These are phyloP conservation scores for Chalciporus chontae DNA, from an alignment of 768 basidiomycete species.

Conservation along the genomic window DNA sequence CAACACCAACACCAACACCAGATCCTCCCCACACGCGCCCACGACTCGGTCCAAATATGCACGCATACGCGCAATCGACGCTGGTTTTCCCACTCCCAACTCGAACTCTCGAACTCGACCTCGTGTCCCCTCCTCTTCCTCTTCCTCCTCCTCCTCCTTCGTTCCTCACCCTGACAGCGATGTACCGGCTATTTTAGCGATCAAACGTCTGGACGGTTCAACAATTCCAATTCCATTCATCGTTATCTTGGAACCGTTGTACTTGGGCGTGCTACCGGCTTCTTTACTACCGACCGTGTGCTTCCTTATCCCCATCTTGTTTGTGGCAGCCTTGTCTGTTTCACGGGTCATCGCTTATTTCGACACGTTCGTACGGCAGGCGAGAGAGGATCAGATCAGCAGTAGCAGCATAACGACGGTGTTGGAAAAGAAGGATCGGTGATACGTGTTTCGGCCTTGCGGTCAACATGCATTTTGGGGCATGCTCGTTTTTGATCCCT, in stretches of 20 bases:
- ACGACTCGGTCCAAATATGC: slow-evolving; percentile 49
- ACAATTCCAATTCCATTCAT: slow-evolving; percentile 45
- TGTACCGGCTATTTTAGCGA: slow-evolving; percentile 11
- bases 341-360: slow-evolving; percentile 19
- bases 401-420: not conserved
- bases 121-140: too few relatives aligned
- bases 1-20: not conserved
- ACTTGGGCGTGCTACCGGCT: slow-evolving; percentile 56
- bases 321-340: slow-evolving; percentile 19
- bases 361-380: slow-evolving; percentile 21
- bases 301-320: slow-evolving; percentile 28
- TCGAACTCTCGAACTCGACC: not conserved
- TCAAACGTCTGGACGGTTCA: slow-evolving; percentile 5
- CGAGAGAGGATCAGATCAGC: slow-evolving; percentile 19
- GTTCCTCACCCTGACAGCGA: slow-evolving; percentile 1
- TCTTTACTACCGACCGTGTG: slow-evolving; percentile 39
- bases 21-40: slow-evolving; percentile 2
- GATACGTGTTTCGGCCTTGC: slow-evolving; percentile 14
- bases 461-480: slow-evolving; percentile 23
- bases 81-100: slow-evolving; percentile 47
- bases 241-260: slow-evolving; percentile 55
- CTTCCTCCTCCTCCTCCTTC: not conserved
- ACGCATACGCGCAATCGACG: slow-evolving; percentile 51
- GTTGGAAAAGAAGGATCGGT: slow-evolving; percentile 17
- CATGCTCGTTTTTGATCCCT: slow-evolving; percentile 15